Evolutionary conservation across 2,329 filamentous ascomycete species (phyloP).

Genomic region (Emergomyces africanus): DNA sequence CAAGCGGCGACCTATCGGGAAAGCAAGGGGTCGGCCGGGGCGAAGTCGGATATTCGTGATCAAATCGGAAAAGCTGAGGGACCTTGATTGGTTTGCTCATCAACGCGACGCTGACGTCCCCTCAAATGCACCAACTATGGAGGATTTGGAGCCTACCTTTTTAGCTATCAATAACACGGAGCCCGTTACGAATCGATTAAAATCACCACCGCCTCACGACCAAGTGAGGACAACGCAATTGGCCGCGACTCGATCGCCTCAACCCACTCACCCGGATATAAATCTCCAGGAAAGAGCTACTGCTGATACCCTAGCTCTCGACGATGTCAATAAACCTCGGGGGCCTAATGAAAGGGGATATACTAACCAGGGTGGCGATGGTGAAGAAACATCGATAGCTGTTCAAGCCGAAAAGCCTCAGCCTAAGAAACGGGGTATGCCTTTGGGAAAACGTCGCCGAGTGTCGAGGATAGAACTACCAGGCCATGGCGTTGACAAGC

Average conservation of each 20-base stretch:
- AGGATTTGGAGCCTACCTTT: not conserved
- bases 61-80: constrained; percentile 20
- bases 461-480: not conserved
- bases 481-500: not conserved
- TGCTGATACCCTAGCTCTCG: not conserved
- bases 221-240: not conserved
- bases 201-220: not conserved
- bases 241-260: not conserved
- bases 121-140: not conserved
- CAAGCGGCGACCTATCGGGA: constrained; percentile 25
- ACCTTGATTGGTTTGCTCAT: constrained; percentile 25
- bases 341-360: not conserved
- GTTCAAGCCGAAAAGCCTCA: not conserved
- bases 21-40: constrained; percentile 25
- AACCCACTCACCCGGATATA: not conserved
- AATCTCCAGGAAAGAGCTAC: not conserved
- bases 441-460: not conserved
- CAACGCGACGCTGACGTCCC: constrained; percentile 1
- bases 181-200: not conserved
- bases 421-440: not conserved
- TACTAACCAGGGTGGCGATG: not conserved
- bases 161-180: not conserved
- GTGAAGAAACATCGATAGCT: not conserved
- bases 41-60: constrained; percentile 29
- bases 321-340: not conserved